Base-by-base conservation (phyloP, 169 alveolate species). In the Plasmodium inui region DNA sequence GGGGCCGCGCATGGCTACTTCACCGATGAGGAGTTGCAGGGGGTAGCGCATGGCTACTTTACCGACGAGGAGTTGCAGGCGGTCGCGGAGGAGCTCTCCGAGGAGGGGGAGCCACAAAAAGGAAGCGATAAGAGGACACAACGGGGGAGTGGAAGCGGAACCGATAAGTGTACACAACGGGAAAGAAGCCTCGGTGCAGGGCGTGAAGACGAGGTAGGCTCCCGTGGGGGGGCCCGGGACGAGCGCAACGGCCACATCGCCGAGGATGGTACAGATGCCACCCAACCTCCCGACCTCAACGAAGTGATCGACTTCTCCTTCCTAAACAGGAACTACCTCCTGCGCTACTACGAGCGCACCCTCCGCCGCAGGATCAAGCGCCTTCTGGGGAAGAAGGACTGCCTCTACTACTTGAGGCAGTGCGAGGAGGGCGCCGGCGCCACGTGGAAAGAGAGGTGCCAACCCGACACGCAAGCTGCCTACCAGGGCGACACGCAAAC, bases 11-110 rank as follows among this genome's bases (percentile, higher is more conserved):
- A n/a, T 22, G 81, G 70, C 5, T 86, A 86, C 81, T 86, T 86
- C 61, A 72, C 95, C 50, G 96, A 84, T 78, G 79, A 81, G 79
- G 95, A 83, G 32, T n/a, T n/a, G n/a, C n/a, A 85, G 22, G 32
- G 55, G 6, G 10, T 19, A 5, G 28, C 19, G 22, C 3, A n/a
- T 22, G 81, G 70, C 5, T 86, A 86, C 81, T 86, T 86, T 41
- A 72, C 95, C 50, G 96, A 84, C 70, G 79, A 81, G 79, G 95
- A 83, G 32, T 76, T 50, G 28, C 67, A 72, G 32, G 79, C 55
- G 8, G 83, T 44, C 17, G 79, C 2, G 39, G 70, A 39, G 22
- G 70, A 41, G 14, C 7, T 3, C 22, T n/a, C 9, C 2, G 22
- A 19, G 26, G 17, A 14, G 6, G 30, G 22, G 39, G 41, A 7